Base-by-base conservation (phyloP, 2,329 filamentous ascomycete genomes). In the Byssothecium circinans region DNA sequence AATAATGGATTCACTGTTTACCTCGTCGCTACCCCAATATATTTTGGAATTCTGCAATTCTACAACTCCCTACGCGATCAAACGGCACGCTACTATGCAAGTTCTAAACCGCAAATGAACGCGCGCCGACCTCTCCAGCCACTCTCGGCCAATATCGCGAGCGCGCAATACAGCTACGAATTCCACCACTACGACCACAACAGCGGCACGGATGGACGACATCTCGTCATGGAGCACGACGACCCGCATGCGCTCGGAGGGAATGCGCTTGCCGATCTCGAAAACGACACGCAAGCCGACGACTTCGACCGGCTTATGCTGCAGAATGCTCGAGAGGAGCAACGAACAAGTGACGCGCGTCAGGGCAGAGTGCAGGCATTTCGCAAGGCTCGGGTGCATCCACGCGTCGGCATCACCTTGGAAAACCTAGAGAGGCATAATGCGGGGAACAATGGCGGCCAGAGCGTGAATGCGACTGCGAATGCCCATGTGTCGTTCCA, bases 241-340 rank as follows among this genome's bases (percentile, higher is more conserved):
- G 52, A 63, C 39, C 52, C 47, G 40, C 59, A 58, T 4, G 54
- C 57, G 30, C 38, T 49, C 10, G 61, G 43, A 19, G 66, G 64
- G 3, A 53, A 59, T 25, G 20, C 73, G 10, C 52, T 75, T 30
- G 72, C 65, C 25, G 65, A 64, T 10, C 56, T 75, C 43, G 74
- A 75, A 34, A 70, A 72, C 50, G 73, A 73, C 47, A 54, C 55
- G 27, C 63, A 61, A 35, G 73, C 70, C 17, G 74, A 78, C 55
- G 74, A 77, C 1, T 77, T 79, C 49, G 75, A 75, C 14, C 66
- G 66, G 42, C 65, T 64, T 41, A 69, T 78, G 53, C 63, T 77
- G 39, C 72, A 76, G 53, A 69, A 75, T 52, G 68, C 65, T 30
- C 70, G 72, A 49, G 75, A 78, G 54, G 60, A 72, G 50, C 68